Conservation (phyloP, 148 eudicot genomes). For the Fagopyrum tataricum region DNA sequence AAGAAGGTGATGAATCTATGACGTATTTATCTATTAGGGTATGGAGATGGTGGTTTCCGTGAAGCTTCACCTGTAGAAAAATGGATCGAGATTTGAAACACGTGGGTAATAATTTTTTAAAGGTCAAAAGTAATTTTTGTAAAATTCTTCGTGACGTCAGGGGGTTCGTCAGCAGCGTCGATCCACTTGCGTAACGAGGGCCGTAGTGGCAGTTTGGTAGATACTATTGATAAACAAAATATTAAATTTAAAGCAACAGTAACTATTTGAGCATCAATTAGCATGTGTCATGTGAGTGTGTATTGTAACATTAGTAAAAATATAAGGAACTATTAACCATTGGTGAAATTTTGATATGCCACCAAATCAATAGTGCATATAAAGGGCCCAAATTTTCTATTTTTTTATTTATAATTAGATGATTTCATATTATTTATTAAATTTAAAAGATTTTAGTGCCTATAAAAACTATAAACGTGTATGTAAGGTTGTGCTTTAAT, state of each 20-base stretch:
- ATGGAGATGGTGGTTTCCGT: neutral
- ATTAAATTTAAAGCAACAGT: no score
- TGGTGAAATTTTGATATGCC: neutral
- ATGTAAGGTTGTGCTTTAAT: no score
- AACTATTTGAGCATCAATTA: neutral
- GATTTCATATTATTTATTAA: no score
- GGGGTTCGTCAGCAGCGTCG: neutral
- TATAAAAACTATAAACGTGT: no score
- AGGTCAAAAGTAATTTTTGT: neutral
- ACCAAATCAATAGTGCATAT: neutral
- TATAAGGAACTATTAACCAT: neutral
- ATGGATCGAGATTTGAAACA: neutral
- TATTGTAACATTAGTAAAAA: neutral
- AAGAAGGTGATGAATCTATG: neutral
- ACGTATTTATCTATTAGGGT: neutral
- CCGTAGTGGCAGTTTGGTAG: neutral
- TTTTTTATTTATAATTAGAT: no score
- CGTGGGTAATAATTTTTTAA: neutral
- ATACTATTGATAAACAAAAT: no score
- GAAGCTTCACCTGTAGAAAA: neutral
- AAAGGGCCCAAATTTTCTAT: neutral
- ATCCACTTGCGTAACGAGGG: neutral
- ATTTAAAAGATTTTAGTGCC: no score
- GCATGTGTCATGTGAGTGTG: neutral
- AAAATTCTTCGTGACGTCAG: neutral